Evolutionary conservation across 257 asterid genomes (phyloP).

Genomic region (Solanum medicagineum): DNA sequence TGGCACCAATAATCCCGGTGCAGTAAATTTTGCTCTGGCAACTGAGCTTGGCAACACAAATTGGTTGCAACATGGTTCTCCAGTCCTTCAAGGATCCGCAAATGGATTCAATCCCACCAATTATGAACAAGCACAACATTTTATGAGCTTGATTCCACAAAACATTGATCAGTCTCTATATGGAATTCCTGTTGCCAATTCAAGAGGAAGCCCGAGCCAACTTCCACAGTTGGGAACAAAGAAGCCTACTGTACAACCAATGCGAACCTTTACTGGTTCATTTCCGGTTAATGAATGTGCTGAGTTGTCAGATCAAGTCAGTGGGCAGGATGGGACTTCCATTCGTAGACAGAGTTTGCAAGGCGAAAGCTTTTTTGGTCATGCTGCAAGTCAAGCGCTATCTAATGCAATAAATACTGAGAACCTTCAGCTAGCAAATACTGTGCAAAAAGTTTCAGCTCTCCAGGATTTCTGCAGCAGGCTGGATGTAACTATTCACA

Average conservation of each 20-base stretch:
- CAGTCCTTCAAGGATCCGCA: slow-evolving; percentile 46
- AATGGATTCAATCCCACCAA: slow-evolving; percentile 41
- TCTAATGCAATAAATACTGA: slow-evolving; percentile 20
- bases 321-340: slow-evolving; percentile 28
- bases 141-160: slow-evolving; percentile 40
- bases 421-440: slow-evolving; percentile 36
- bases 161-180: slow-evolving; percentile 69
- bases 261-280: slow-evolving; percentile 30
- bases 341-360: slow-evolving; percentile 36
- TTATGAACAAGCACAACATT: slow-evolving; percentile 35
- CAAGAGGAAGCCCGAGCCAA: slow-evolving; percentile 55
- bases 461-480: slow-evolving; percentile 26
- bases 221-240: slow-evolving; percentile 37
- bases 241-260: slow-evolving; percentile 37
- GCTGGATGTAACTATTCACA: slow-evolving; percentile 25
- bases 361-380: slow-evolving; percentile 33
- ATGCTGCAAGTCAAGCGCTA: slow-evolving; percentile 31
- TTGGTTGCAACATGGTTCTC: slow-evolving; percentile 50
- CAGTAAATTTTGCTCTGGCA: slow-evolving; percentile 30
- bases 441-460: slow-evolving; percentile 28
- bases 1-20: slow-evolving; percentile 40
- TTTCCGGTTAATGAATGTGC: slow-evolving; percentile 34
- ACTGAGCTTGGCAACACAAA: slow-evolving; percentile 42
- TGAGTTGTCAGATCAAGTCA: slow-evolving; percentile 31
- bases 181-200: slow-evolving; percentile 72